Conservation (phyloP, 2,329 filamentous ascomycete species). For the Xenoacremonium recifei region DNA sequence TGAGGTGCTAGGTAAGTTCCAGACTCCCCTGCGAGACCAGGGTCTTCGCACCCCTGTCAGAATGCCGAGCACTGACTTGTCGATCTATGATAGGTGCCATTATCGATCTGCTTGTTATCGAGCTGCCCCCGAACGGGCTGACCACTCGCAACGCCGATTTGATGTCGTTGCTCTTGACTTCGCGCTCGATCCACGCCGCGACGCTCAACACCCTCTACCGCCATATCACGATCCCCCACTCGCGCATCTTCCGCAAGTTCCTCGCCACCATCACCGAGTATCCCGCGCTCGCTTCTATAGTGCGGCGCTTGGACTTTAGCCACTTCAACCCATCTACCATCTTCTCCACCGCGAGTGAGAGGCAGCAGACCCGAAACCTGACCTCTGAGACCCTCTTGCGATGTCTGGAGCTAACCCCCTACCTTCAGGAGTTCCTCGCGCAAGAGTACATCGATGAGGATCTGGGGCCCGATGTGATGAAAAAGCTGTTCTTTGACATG, state of each 20-base stretch:
- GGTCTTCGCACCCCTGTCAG: constrained; percentile 12
- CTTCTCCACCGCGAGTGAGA: constrained; percentile 73
- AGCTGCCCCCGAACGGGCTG: constrained; percentile 70
- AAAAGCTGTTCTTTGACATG: constrained; percentile 68
- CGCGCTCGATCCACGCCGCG: constrained; percentile 68
- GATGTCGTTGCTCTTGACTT: constrained; percentile 73
- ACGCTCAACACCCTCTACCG: constrained; percentile 75
- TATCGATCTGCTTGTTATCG: constrained; percentile 70
- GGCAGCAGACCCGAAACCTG: constrained; percentile 71
- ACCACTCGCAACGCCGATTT: constrained; percentile 76
- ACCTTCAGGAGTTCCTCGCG: constrained; percentile 73
- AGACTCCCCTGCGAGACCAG: constrained; percentile 4
- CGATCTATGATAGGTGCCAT: constrained; percentile 63
- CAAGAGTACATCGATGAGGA: constrained; percentile 83
- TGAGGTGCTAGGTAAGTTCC: constrained; percentile 66
- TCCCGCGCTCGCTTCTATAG: constrained; percentile 68
- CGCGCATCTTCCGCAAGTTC: constrained; percentile 79
- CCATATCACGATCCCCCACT: constrained; percentile 80
- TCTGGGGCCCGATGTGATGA: constrained; percentile 64
- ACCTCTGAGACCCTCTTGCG: constrained; percentile 70
- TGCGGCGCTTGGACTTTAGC: constrained; percentile 78
- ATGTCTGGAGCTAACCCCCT: constrained; percentile 70
- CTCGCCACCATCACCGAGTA: constrained; percentile 66
- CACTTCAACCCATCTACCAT: constrained; percentile 80
- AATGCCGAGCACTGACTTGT: constrained; percentile 17